These are phyloP conservation scores for Orobanche coerulescens DNA, from an alignment of 257 asterid genomes.

Conservation along the genomic window DNA sequence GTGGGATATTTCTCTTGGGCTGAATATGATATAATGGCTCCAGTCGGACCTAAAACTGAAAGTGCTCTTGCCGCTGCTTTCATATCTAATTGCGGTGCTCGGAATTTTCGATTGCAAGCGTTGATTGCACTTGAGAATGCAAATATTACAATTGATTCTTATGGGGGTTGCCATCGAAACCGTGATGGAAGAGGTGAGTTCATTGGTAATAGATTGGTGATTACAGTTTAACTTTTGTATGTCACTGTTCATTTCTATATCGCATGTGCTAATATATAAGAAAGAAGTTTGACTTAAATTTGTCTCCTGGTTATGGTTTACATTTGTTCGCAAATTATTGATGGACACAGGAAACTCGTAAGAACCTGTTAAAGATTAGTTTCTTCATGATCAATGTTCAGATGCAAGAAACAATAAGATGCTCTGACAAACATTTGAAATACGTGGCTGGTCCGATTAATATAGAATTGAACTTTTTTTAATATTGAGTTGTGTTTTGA, in stretches of 20 bases:
- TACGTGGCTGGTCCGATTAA: background rate
- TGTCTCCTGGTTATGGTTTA: too few species aligned
- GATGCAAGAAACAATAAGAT: background rate
- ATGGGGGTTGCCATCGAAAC: conserved; percentile 83
- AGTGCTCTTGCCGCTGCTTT: conserved; percentile 83
- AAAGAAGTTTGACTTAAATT: too few species aligned
- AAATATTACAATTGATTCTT: conserved; percentile 70
- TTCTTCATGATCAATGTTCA: too few species aligned
- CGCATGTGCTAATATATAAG: too few species aligned
- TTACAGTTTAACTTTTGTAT: background rate
- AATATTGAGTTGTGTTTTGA: background rate
- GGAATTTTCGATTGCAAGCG: conserved; percentile 85
- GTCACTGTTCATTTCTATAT: background rate
- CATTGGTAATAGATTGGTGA: background rate
- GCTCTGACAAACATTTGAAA: background rate
- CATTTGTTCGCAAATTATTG: too few species aligned
- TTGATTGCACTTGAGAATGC: conserved; percentile 74
- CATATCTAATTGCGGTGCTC: conserved; percentile 92
- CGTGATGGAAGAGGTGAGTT: conserved; percentile 69
- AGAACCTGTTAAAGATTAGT: too few species aligned
- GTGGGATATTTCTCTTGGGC: conserved; percentile 99
- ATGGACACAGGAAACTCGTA: too few species aligned
- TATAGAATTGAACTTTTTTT: conserved; percentile 2
- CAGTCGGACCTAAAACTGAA: conserved; percentile 75
- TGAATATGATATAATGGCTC: conserved; percentile 95